A percentile compares a stretch with the other conserved stretches of the same genome.
Conservation (phyloP, 257 asterid genomes). For the Cynanchum wilfordii region DNA sequence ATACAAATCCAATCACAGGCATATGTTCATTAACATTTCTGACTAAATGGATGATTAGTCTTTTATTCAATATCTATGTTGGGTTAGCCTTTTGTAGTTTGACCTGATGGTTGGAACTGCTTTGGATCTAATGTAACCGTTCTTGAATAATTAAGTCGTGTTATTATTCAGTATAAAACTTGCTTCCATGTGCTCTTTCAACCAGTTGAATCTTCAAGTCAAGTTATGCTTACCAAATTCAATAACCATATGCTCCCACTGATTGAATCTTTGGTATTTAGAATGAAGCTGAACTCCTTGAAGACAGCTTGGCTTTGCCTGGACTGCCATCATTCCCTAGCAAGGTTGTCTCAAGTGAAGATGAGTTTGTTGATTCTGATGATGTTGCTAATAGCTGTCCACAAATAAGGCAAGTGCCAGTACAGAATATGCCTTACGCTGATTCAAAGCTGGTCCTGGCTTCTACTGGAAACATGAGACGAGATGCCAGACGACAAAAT, state of each 20-base stretch:
- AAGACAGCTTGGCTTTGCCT: conserved; percentile 75
- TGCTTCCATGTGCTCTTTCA: background rate
- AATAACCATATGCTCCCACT: background rate
- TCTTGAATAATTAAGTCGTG: background rate
- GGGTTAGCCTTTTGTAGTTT: background rate
- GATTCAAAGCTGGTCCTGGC: conserved; percentile 54
- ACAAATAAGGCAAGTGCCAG: conserved; percentile 32
- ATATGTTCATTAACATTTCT: background rate
- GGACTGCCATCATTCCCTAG: conserved; percentile 80
- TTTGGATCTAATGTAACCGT: background rate
- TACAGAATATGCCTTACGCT: conserved; percentile 43
- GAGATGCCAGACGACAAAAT: conserved; percentile 54
- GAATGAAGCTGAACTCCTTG: conserved; percentile 91
- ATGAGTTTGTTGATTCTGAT: conserved; percentile 86
- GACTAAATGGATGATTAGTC: background rate
- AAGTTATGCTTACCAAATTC: background rate
- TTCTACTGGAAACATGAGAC: conserved; percentile 49
- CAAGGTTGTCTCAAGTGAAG: conserved; percentile 89
- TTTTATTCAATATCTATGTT: background rate
- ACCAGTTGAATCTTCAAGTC: background rate
- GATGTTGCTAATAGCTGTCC: conserved; percentile 66
- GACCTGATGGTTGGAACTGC: background rate
- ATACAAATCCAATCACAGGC: background rate
- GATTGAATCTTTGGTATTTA: conserved; percentile 31
- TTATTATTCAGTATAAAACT: background rate